Evolutionary conservation across 164 flowering plant species (phyloP).

Genomic region (Sedum album): DNA sequence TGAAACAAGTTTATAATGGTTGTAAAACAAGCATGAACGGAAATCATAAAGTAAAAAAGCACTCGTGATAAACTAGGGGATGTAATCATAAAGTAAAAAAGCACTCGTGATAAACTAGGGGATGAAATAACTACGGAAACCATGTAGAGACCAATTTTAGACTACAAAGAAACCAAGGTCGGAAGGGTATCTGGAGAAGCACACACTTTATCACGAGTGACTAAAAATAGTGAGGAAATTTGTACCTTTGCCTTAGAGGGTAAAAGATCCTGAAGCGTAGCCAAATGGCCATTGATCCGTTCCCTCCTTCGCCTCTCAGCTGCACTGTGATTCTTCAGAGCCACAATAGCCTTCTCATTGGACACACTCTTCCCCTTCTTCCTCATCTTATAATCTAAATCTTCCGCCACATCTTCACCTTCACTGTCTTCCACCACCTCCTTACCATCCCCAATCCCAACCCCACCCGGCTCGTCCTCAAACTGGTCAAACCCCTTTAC

Average conservation of each 20-base stretch:
- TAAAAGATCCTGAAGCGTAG: conserved; percentile 57
- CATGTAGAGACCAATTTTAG: too few relatives aligned
- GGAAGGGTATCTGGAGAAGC: neutral
- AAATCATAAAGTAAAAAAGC: too few relatives aligned
- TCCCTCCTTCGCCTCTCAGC: conserved; percentile 91
- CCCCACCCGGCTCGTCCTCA: neutral
- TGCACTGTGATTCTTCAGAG: conserved; percentile 86
- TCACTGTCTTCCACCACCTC: neutral
- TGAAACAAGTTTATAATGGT: too few relatives aligned
- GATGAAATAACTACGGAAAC: too few relatives aligned
- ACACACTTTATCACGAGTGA: too few relatives aligned
- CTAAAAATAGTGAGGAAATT: too few relatives aligned
- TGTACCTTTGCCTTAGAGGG: conserved; percentile 59
- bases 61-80: neutral
- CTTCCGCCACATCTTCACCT: neutral
- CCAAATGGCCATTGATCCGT: conserved; percentile 79
- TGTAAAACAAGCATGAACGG: too few relatives aligned
- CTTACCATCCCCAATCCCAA: neutral
- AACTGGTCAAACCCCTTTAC: conserved; percentile 29
- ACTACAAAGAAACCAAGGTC: neutral
- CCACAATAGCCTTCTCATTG: conserved; percentile 55
- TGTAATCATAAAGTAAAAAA: neutral
- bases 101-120: too few relatives aligned
- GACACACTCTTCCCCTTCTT: conserved; percentile 21
- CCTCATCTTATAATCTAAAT: neutral